Conservation (phyloP, 2,329 filamentous ascomycete genomes). For the Trichothecium roseum region DNA sequence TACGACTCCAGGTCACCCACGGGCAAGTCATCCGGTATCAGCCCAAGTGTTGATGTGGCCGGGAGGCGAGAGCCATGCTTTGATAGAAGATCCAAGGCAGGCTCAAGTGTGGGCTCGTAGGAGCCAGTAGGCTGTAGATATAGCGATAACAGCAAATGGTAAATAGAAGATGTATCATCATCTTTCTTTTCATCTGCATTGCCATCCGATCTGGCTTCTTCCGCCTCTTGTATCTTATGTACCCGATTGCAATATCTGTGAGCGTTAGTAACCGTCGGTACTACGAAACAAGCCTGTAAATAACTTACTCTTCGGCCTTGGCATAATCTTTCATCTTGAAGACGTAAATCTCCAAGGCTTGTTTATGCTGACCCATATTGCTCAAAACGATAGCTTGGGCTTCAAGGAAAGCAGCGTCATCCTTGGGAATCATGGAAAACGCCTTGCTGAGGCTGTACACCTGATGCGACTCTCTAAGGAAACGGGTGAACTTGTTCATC, state of each 20-base stretch:
- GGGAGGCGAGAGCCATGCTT: constrained; percentile 88
- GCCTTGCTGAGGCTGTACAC: constrained; percentile 69
- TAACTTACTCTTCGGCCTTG: constrained; percentile 82
- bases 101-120: constrained; percentile 60
- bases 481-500: constrained; percentile 58
- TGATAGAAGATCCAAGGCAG: constrained; percentile 79
- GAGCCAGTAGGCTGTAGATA: constrained; percentile 75
- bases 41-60: constrained; percentile 70
- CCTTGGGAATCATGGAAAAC: constrained; percentile 65
- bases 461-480: constrained; percentile 65
- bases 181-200: constrained; percentile 18
- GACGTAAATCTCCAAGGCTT: constrained; percentile 94
- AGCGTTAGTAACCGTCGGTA: constrained; percentile 12
- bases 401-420: constrained; percentile 81
- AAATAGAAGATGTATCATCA: constrained; percentile 65
- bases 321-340: constrained; percentile 80
- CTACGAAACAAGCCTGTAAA: no score
- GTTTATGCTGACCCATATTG: constrained; percentile 91
- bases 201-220: constrained; percentile 16
- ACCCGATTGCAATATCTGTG: constrained; percentile 78
- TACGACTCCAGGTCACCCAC: constrained; percentile 77
- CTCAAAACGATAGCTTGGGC: constrained; percentile 82
- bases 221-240: constrained; percentile 49
- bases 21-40: constrained; percentile 74
- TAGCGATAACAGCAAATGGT: constrained; percentile 79